A percentile compares a stretch with the other conserved stretches of the same genome.
Evolutionary conservation across 2,329 filamentous ascomycete genomes (phyloP).

Genomic region (Phyllosticta paracitricarpa): DNA sequence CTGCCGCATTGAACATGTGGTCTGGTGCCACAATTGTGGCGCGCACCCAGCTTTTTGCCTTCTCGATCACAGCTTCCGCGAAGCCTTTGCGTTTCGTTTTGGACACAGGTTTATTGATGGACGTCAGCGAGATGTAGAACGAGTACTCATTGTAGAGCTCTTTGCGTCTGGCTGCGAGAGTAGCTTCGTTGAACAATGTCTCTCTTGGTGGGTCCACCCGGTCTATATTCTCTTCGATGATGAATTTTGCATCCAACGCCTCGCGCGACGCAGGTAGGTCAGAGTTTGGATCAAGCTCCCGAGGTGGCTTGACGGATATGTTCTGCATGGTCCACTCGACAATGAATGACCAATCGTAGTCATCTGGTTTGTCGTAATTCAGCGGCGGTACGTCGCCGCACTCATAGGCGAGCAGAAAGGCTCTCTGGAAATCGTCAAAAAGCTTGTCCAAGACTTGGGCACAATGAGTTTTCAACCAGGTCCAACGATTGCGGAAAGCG

Average conservation of each 20-base stretch:
- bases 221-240: constrained; percentile 28
- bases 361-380: constrained; percentile 51
- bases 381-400: constrained; percentile 50
- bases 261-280: constrained; percentile 17
- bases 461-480: constrained; percentile 24
- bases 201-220: constrained; percentile 41
- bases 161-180: constrained; percentile 35
- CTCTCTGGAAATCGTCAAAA: constrained; percentile 53
- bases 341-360: constrained; percentile 59
- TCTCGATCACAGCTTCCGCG: neutral
- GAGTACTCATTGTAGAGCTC: constrained; percentile 13
- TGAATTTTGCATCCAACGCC: constrained; percentile 36
- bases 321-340: constrained; percentile 56
- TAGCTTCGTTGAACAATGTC: constrained; percentile 38
- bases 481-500: constrained; percentile 29
- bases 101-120: neutral
- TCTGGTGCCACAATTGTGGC: constrained; percentile 35
- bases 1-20: constrained; percentile 26
- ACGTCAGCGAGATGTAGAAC: constrained; percentile 19
- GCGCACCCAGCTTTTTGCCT: constrained; percentile 28
- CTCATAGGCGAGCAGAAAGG: constrained; percentile 58
- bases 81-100: neutral
- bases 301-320: constrained; percentile 12
- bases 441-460: constrained; percentile 43
- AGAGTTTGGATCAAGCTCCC: neutral